phyloP scores from a whole-genome alignment of 2,329 filamentous ascomycete genomes.

The Juglanconis juglandina region DNA sequence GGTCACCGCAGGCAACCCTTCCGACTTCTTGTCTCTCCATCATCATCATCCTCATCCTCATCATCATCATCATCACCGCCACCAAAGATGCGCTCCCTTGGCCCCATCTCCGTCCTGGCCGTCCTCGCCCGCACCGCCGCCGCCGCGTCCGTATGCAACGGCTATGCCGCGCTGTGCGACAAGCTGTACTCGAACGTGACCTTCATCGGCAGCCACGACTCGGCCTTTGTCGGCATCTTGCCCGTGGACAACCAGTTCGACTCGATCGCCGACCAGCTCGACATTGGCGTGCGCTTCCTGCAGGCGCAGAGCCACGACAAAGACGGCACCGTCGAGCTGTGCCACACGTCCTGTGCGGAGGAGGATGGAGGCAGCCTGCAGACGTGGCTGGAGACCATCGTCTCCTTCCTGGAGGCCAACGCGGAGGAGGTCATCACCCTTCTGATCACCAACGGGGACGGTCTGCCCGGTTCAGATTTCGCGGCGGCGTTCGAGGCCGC shows the following conservation, averaged over 20 bases:
- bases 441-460: constrained; percentile 60
- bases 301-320: constrained; percentile 61
- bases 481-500: constrained; percentile 51
- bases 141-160: constrained; percentile 48
- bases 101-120: not conserved
- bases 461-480: constrained; percentile 52
- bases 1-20: not conserved
- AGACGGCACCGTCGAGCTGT: constrained; percentile 52
- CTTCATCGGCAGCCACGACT: constrained; percentile 62
- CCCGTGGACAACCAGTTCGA: constrained; percentile 59
- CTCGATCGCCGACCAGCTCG: constrained; percentile 54
- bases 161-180: constrained; percentile 51
- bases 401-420: constrained; percentile 58
- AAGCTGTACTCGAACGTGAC: constrained; percentile 57
- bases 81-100: not conserved
- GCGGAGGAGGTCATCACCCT: constrained; percentile 60
- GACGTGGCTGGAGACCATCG: constrained; percentile 54
- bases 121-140: not conserved
- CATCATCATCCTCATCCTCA: not conserved
- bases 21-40: not conserved
- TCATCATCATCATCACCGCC: not conserved
- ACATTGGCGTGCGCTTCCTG: constrained; percentile 61
- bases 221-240: constrained; percentile 56
- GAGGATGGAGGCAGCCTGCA: constrained; percentile 57
- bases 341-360: constrained; percentile 61